Conservation (phyloP, 176 grass and related monocot genomes). For the Metroxylon sagu region DNA sequence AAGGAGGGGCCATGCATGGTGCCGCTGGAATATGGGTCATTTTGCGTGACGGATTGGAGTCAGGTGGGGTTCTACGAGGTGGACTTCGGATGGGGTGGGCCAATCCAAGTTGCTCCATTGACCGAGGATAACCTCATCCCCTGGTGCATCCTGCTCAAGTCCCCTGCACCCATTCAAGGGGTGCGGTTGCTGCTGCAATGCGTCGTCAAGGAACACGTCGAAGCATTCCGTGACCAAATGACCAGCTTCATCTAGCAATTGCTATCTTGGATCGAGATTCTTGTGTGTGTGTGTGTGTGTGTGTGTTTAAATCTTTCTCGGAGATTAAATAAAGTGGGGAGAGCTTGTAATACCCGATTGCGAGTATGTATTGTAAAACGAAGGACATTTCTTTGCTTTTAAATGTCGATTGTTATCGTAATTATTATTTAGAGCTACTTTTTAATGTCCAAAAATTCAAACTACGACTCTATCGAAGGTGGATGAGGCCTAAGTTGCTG, state of each 20-base stretch:
- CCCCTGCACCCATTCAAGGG: background rate
- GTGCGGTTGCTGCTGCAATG: background rate
- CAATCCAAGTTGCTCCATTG: constrained; percentile 5
- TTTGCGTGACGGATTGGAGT: constrained; percentile 5
- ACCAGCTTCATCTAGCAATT: background rate
- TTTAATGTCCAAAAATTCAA: too few species aligned
- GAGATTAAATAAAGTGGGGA: too few species aligned
- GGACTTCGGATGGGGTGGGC: constrained; percentile 12
- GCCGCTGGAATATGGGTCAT: background rate
- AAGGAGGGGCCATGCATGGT: background rate
- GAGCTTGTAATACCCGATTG: too few species aligned
- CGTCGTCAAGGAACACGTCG: background rate
- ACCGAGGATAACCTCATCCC: background rate
- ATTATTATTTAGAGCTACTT: too few species aligned
- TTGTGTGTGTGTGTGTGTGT: too few species aligned
- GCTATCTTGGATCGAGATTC: too few species aligned
- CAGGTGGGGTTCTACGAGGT: constrained; percentile 1
- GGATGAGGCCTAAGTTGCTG: too few species aligned
- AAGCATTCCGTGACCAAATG: background rate
- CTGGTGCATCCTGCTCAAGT: background rate
- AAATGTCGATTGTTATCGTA: too few species aligned
- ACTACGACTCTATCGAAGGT: too few species aligned
- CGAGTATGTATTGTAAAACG: too few species aligned
- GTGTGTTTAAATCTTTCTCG: too few species aligned
- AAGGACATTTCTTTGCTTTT: too few species aligned